Evolutionary conservation across 2,329 filamentous ascomycete genomes (phyloP), one percentile per base, ranked within the genome.

Genomic region (Samsoniella hepiali): DNA sequence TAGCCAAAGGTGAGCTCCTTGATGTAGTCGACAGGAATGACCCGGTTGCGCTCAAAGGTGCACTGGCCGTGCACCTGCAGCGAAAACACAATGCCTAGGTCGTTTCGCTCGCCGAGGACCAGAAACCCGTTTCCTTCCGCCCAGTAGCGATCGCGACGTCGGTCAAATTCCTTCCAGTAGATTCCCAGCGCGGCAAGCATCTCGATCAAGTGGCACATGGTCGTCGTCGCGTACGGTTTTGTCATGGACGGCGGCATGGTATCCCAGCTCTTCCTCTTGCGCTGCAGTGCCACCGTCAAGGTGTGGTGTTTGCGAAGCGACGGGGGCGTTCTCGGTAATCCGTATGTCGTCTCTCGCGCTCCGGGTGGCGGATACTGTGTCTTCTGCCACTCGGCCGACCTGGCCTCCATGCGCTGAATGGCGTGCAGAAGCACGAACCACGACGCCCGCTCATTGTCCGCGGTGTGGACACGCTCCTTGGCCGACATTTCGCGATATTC

Each of bases 121-220:
- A 82, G 75, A 69, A 79, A 84, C 3, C 82, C 82, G 65, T 85
- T 85, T 29, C 83, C 83, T 62, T 84, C 82, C 4, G 79, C 83
- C n/a, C 79, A 79, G 57, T 85, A 82, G 22, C 79, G 78, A 66
- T 84, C 81, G 13, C 72, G 72, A 9, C 72, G 78, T 40, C 81
- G 76, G 67, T 85, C 81, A 66, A 86, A 86, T 61, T 83, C 81
- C 65, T 82, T 83, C 84, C 84, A 87, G 71, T 87, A 79, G 8
- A 87, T 76, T 8, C 84, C 82, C 17, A 85, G 72, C 63, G 81
- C 79, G 5, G 81, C 81, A 32, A 82, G 76, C 64, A 85, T 80
- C 73, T 85, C 83, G 36, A 85, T 72, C 3, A 84, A 70, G 66
- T 85, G 83, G 62, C 79, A 83, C 65, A 85, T 82, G n/a, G 82